Evolutionary conservation across 1,284 basidiomycete genomes (phyloP), one percentile per base, ranked within the genome.

Genomic region (Fomitiporia mediterranea): DNA sequence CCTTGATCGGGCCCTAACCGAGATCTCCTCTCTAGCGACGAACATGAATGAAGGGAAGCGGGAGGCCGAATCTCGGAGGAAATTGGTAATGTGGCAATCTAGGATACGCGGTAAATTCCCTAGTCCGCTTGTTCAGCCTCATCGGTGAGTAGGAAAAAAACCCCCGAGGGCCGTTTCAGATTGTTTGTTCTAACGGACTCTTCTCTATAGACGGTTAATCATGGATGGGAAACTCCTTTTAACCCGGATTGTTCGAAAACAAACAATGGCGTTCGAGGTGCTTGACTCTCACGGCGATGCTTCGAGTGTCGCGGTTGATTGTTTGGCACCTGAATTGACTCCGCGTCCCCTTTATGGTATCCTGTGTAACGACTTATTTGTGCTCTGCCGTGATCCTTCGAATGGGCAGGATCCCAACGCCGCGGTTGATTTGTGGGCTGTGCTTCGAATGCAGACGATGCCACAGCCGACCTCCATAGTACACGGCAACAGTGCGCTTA

Each of bases 21-120:
- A 95, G 70, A 96, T 98, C 63, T 82, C 92, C 3, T 82, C 82
- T 6, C 73, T 98, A 49, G 94, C 94, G 5, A 91, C 84, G 53
- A 89, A 91, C 66, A 96, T 98, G 91, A 98, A 98, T 70, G 94
- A 98, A 73, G 91, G 93, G 62, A 97, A 97, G 71, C 84, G 94
- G 15, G 94, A 97, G 65, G 81, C 91, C 2, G 94, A 98, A 72
- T 93, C 91, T 3, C 80, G 95, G 32, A 80, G 86, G 35, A 90
- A 91, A 65, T 80, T 98, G 28, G 89, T 95, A 21, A 84, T 89
- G 65, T 93, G 97, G 97, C 96, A 99, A 74, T 71, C 86, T 51
- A 80, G 92, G 63, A 97, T 99, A 65, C 80, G 87, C 40, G 93
- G 92, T 25, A 89, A 84, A 65, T 97, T 97, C 69, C 91, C 94